Evolutionary conservation across 2,329 filamentous ascomycete species (phyloP).

Genomic region (Fusarium burgessii): DNA sequence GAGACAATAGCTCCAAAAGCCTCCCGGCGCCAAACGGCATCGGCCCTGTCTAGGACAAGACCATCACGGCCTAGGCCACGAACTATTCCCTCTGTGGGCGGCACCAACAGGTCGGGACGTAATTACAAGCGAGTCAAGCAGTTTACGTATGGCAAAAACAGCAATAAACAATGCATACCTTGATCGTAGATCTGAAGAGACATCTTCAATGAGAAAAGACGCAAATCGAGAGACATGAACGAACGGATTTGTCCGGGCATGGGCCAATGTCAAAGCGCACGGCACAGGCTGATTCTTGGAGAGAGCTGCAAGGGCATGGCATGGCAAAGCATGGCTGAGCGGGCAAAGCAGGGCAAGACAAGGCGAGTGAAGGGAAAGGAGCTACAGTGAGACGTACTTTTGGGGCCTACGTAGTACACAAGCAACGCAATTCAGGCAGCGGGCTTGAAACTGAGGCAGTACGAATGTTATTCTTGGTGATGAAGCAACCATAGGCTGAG

Average conservation of each 20-base stretch:
- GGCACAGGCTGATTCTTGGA: conserved; percentile 29
- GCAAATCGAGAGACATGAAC: conserved; percentile 8
- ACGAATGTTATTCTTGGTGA: background rate
- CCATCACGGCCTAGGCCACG: conserved; percentile 3
- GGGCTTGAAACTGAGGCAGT: conserved; percentile 6
- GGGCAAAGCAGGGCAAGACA: background rate
- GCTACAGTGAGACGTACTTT: conserved; percentile 23
- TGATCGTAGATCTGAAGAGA: background rate
- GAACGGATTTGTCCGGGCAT: background rate
- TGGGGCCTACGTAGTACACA: background rate
- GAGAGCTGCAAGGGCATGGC: conserved; percentile 27
- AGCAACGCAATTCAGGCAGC: conserved; percentile 5
- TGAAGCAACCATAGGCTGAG: background rate
- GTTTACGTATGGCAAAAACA: background rate
- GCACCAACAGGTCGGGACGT: conserved; percentile 1
- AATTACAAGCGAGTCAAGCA: conserved; percentile 2
- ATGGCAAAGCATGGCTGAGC: background rate
- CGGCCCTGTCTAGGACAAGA: conserved; percentile 2
- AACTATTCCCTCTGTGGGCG: background rate
- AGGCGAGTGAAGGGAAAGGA: background rate
- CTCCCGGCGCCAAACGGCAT: conserved; percentile 29
- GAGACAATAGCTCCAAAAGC: conserved; percentile 16
- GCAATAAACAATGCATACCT: background rate
- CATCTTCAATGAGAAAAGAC: background rate
- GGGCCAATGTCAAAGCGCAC: conserved; percentile 34